These are phyloP conservation scores for Amphicarpaea edgeworthii DNA, from an alignment of 306 rosid species.

Conservation along the genomic window DNA sequence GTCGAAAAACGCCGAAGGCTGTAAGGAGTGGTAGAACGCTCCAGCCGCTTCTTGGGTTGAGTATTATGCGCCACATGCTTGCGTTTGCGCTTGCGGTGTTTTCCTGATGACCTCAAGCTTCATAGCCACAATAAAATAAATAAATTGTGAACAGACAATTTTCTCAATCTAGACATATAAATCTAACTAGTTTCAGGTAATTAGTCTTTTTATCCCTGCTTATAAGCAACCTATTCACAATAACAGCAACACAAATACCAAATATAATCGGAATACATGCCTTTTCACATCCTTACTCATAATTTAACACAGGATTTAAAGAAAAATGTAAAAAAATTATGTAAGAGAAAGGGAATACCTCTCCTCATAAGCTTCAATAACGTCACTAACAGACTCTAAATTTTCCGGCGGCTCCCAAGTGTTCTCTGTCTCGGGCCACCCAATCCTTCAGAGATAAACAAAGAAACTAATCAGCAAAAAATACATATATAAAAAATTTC, in stretches of 20 bases:
- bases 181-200: slow-evolving; percentile 9
- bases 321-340: neutral
- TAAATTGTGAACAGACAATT: neutral
- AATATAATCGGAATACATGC: neutral
- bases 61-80: slow-evolving; percentile 61
- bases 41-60: slow-evolving; percentile 76
- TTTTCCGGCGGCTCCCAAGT: slow-evolving; percentile 98
- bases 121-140: slow-evolving; percentile 38
- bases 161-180: neutral
- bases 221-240: neutral
- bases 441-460: slow-evolving; percentile 60
- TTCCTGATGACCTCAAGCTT: slow-evolving; percentile 64
- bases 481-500: neutral
- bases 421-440: slow-evolving; percentile 90
- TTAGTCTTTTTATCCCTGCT: neutral
- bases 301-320: slow-evolving; percentile 5
- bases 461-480: slow-evolving; percentile 9
- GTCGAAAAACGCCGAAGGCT: slow-evolving; percentile 60
- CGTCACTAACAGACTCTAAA: slow-evolving; percentile 71
- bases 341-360: slow-evolving; percentile 56
- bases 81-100: slow-evolving; percentile 70
- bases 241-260: slow-evolving; percentile 6
- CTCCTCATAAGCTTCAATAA: slow-evolving; percentile 79
- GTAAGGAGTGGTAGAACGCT: slow-evolving; percentile 58
- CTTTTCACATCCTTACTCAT: neutral